phyloP scores from a whole-genome alignment of 352 stramenopile genomes.

The Pythium folliculosum region DNA sequence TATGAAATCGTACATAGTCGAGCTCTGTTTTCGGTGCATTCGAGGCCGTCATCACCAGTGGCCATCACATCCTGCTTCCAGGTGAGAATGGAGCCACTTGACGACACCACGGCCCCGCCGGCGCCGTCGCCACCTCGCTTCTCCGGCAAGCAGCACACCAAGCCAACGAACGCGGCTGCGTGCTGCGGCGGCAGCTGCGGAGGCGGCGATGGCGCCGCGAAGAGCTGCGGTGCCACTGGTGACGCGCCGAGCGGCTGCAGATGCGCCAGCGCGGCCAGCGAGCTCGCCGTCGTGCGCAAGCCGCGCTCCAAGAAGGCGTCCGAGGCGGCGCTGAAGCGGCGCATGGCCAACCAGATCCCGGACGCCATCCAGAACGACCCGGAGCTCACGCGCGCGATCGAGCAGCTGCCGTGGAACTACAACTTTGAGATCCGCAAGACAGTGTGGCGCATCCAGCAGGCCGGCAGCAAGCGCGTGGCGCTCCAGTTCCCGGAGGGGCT shows the following conservation, averaged over 20 bases:
- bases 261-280: constrained; percentile 1
- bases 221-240: neutral
- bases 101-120: neutral
- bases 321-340: constrained; percentile 53
- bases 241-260: neutral
- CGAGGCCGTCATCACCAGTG: neutral
- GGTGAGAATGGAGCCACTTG: constrained; percentile 30
- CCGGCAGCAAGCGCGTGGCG: constrained; percentile 90
- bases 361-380: constrained; percentile 89
- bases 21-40: too few species aligned
- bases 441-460: constrained; percentile 93
- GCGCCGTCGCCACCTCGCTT: constrained; percentile 46
- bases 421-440: constrained; percentile 99
- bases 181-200: constrained; percentile 5
- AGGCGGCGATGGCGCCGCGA: too few species aligned
- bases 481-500: constrained; percentile 99
- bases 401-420: constrained; percentile 97
- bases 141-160: constrained; percentile 54
- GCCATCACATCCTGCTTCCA: neutral
- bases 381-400: constrained; percentile 91
- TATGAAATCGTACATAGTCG: too few species aligned
- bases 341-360: constrained; percentile 89
- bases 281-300: constrained; percentile 41
- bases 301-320: constrained; percentile 54
- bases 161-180: neutral